Evolutionary conservation across 352 stramenopile species (phyloP).

Genomic region (Globisporangium polare): DNA sequence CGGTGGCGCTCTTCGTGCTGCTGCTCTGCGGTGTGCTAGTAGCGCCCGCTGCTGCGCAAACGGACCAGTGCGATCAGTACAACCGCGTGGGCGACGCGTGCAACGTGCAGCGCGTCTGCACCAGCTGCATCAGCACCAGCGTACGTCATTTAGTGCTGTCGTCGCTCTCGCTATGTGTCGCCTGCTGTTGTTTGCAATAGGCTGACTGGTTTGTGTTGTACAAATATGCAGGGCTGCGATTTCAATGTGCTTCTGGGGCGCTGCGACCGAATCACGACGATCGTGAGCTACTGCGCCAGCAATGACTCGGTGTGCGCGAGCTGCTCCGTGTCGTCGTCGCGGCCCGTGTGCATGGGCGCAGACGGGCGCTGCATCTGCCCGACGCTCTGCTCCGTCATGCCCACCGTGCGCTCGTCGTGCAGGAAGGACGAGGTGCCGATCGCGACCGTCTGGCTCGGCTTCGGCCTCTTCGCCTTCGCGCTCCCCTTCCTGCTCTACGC

Average conservation of each 20-base stretch:
- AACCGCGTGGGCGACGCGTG: slow-evolving; percentile 32
- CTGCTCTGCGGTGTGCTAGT: neutral
- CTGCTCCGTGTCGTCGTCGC: slow-evolving; percentile 28
- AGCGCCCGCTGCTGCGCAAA: neutral
- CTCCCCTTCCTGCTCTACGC: slow-evolving; percentile 38
- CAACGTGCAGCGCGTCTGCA: slow-evolving; percentile 38
- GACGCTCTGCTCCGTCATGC: slow-evolving; percentile 31
- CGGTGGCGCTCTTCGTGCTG: neutral
- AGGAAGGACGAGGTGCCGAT: slow-evolving; percentile 8
- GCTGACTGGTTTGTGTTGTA: neutral
- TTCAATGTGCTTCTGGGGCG: slow-evolving; percentile 29
- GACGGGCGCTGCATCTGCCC: slow-evolving; percentile 37
- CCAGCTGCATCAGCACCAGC: slow-evolving; percentile 28
- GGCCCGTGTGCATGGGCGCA: slow-evolving; percentile 26
- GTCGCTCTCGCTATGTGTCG: too few relatives aligned
- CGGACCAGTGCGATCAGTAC: slow-evolving; percentile 24
- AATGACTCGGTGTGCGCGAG: slow-evolving; percentile 23
- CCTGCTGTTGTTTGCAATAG: neutral
- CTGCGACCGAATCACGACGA: slow-evolving; percentile 19
- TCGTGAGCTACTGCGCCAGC: slow-evolving; percentile 25
- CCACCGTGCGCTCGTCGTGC: slow-evolving; percentile 3
- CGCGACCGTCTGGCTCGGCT: slow-evolving; percentile 28
- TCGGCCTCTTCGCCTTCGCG: slow-evolving; percentile 21
- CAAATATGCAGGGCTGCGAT: slow-evolving; percentile 25
- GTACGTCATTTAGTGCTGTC: slow-evolving; percentile 17